Conservation (phyloP, 2,329 filamentous ascomycete genomes). For the Fusarium drepaniforme region DNA sequence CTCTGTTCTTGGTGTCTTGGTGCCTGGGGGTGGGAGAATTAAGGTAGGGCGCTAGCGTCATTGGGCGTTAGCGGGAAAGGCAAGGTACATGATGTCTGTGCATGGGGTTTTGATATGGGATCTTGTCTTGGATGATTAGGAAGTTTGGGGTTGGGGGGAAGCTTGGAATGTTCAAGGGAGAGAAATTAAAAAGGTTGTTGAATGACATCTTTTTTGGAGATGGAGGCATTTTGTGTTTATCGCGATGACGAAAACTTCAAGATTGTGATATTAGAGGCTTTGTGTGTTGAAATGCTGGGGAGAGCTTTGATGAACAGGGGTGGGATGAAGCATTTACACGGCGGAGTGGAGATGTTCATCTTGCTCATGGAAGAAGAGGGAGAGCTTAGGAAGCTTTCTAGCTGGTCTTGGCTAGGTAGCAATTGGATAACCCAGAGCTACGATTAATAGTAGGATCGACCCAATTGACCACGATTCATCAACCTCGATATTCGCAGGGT, state of each 20-base stretch:
- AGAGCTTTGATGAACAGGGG: neutral
- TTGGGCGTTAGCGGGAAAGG: conserved; percentile 22
- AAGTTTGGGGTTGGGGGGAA: conserved; percentile 6
- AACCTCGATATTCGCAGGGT: neutral
- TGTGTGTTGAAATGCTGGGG: conserved; percentile 1
- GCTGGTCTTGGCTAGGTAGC: neutral
- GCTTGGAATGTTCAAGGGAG: conserved; percentile 8
- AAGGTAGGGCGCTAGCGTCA: conserved; percentile 38
- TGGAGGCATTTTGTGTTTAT: neutral
- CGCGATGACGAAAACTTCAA: neutral
- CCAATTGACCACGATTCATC: neutral
- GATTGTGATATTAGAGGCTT: neutral
- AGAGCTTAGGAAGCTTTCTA: neutral
- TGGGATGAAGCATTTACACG: neutral
- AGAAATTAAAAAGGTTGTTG: neutral
- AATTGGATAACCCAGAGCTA: neutral
- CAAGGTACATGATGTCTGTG: neutral
- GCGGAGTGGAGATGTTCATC: conserved; percentile 6
- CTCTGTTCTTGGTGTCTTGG: neutral
- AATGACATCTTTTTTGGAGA: neutral
- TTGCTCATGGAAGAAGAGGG: neutral
- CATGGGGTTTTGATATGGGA: neutral
- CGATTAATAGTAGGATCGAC: neutral
- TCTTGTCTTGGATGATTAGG: neutral
- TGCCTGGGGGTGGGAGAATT: conserved; percentile 25